Evolutionary conservation across 805 yeast species (phyloP).

Genomic region (Cyberlindnera mississippiensis): DNA sequence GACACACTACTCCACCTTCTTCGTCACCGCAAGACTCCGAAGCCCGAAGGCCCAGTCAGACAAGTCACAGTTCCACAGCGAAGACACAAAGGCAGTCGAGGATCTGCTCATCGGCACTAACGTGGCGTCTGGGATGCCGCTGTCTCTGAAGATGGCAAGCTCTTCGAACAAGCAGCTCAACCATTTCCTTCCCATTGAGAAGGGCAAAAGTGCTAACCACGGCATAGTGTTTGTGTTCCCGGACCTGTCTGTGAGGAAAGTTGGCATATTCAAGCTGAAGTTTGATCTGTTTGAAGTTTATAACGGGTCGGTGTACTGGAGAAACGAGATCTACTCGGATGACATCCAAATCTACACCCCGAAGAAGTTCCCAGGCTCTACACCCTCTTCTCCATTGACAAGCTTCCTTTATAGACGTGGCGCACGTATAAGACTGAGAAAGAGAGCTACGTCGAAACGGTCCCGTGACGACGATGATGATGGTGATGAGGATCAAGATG

Average conservation of each 20-base stretch:
- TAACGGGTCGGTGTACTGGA: conserved; percentile 22
- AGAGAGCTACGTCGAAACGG: conserved; percentile 13
- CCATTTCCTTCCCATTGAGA: conserved; percentile 17
- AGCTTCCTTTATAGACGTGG: conserved; percentile 30
- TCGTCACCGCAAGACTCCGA: conserved; percentile 22
- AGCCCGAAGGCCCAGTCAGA: conserved; percentile 10
- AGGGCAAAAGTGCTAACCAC: conserved; percentile 17
- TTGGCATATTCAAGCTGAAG: conserved; percentile 26
- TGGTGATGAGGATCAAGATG: conserved; percentile 5
- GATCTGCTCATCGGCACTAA: conserved; percentile 24
- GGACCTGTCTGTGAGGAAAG: conserved; percentile 28
- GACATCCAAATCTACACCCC: conserved; percentile 29
- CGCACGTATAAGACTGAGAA: conserved; percentile 31
- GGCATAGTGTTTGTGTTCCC: conserved; percentile 30
- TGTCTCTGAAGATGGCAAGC: conserved; percentile 16
- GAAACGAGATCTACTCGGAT: conserved; percentile 17
- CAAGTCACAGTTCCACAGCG: conserved; percentile 7
- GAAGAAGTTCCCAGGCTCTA: conserved; percentile 32
- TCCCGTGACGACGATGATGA: not conserved
- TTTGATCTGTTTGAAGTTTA: conserved; percentile 29
- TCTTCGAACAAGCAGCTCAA: conserved; percentile 12
- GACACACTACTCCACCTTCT: conserved; percentile 28
- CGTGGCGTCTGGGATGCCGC: conserved; percentile 26
- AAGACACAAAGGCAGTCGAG: conserved; percentile 10
- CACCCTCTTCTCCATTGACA: conserved; percentile 27